Conservation (phyloP, 2,329 filamentous ascomycete genomes). For the Pseudogymnoascus sp. region DNA sequence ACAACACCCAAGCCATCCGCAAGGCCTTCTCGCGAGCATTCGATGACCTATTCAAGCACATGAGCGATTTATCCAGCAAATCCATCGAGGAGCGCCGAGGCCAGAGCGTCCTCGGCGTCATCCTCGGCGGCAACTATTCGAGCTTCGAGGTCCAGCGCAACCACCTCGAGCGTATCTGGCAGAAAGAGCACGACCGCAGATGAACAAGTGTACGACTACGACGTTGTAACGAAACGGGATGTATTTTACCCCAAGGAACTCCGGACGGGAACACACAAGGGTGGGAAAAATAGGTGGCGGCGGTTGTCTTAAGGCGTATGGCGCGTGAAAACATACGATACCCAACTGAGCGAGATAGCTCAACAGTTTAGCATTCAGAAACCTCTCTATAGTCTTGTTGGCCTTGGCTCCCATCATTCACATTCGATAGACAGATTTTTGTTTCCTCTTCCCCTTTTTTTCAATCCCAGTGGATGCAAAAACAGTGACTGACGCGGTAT, state of each 20-base stretch:
- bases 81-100: conserved; percentile 25
- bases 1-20: conserved; percentile 61
- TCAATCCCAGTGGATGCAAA: background rate
- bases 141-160: conserved; percentile 64
- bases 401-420: background rate
- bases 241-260: background rate
- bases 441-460: background rate
- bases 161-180: conserved; percentile 29
- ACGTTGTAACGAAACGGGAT: background rate
- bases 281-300: background rate
- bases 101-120: conserved; percentile 54
- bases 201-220: background rate
- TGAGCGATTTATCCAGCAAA: conserved; percentile 42
- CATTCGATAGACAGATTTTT: conserved; percentile 8
- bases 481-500: conserved; percentile 8
- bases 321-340: conserved; percentile 9
- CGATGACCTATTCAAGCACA: conserved; percentile 48
- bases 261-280: background rate
- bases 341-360: background rate
- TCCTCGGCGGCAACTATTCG: conserved; percentile 74
- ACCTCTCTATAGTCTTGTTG: conserved; percentile 2
- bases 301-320: conserved; percentile 8
- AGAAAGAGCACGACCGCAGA: conserved; percentile 9
- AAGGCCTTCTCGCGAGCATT: conserved; percentile 63
- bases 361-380: conserved; percentile 9